Base-by-base conservation (phyloP, 73 alveolate species). In the Blepharisma stoltei region DNA sequence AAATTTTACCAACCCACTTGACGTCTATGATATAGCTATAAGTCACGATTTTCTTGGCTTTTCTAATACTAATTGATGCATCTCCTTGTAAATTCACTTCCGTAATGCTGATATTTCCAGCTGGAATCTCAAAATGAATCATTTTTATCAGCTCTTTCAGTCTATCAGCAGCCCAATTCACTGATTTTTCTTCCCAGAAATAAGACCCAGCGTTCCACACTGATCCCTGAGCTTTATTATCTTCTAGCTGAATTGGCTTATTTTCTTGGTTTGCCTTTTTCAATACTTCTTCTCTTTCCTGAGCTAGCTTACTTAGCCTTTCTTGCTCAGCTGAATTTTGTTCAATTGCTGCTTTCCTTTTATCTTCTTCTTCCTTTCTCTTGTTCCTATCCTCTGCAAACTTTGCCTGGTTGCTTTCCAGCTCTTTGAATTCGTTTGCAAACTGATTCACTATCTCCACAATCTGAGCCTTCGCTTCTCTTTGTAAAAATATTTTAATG, bases 141-240 rank as follows among this genome's bases (percentile, higher is more conserved):
- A 69, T 76, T n/a, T 71, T 73, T 55, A 79, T 77, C 5, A 86
- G 44, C 25, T 55, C 77, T 46, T 73, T 75, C 48, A 86, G 45
- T 60, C 85, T 71, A n/a, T 81, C 93, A 38, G 65, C 81, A 1
- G 89, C 84, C 92, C 92, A 85, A 11, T 69, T 79, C 6, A 81
- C 81, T 1, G 82, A 27, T 48, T 81, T 86, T 48, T 86, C 89
- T 49, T 86, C 89, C 89, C 89, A 86, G 70, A 86, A 86, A 38
- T 86, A 86, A 23, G 83, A 66, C 55, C 83, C 82, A 25, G 86
- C 79, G 55, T 86, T 86, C 89, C 93, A 86, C 7, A 77, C 89
- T 32, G 83, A 47, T 4, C 89, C 89, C 38, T 55, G 45, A 8
- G 87, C 89, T 32, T 71, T 81, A 7, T 44, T 54, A 11, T 82